Base-by-base conservation (phyloP, 2,329 filamentous ascomycete species). In the Paracoccidioides brasiliensis region DNA sequence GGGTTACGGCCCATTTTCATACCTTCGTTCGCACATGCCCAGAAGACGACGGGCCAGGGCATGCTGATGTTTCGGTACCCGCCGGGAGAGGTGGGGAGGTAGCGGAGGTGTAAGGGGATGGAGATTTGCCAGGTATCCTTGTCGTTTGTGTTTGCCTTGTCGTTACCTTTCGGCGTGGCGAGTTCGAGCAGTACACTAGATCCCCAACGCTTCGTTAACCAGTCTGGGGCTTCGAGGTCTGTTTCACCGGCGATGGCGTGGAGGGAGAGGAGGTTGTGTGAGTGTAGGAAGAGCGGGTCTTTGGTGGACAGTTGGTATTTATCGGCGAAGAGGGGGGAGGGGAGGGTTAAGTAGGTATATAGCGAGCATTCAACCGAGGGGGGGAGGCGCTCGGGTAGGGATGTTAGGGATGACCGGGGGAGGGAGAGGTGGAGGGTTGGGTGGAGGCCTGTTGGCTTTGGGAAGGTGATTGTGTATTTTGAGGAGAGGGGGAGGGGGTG, bases 201-300 rank as follows among this genome's bases (percentile, higher is more conserved):
- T 4, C 91, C 91, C 91, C 91, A 96, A 37, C 77, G 70, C 5
- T 78, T 66, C 35, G 89, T 78, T 1, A 84, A 81, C 75, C 94
- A 97, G 63, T 85, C 85, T 1, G 91, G 91, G 0, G 89, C 90
- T 73, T 97, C 91, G 54, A 97, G 83, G 62, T 97, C 90, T 5
- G 90, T 86, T 22, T 88, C 87, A 10, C 86, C 80, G 32, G 82
- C 83, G 12, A 88, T 78, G 60, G 85, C 81, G 46, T 78, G 82
- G 43, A 94, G 73, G 1, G 80, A 75, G 2, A 78, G 76, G 22
- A 96, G 78, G 65, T 94, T 88, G 64, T 95, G 89, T 0, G 88
- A 90, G 3, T 81, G 70, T 35, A 95, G 78, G 71, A 94, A 93
- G 4, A 95, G 77, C 0, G 79, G 71, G 56, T 75, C 72, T 3